Base-by-base conservation (phyloP, 2,329 filamentous ascomycete genomes). In the Sarocladium brachiariae region DNA sequence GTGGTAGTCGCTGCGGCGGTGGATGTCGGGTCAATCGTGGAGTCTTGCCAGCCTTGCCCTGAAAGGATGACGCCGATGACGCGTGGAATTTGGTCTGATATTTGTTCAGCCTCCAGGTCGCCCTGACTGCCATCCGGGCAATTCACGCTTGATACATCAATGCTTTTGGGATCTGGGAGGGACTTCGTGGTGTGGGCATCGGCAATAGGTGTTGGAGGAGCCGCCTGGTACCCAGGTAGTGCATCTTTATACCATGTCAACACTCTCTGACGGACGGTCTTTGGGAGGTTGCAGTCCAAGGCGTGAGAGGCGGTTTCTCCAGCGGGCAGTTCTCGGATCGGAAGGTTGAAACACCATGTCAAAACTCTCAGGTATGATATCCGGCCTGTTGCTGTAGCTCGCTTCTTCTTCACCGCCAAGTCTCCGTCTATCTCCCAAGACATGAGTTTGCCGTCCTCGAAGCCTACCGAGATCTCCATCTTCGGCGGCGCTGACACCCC, bases 381-480 rank as follows among this genome's bases (percentile, higher is more conserved):
- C 9, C 43, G 10, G 56, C 53, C 19, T 58, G 53, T 21, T 60
- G 58, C 14, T 52, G 50, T 27, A 58, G 25, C 43, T 19, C 43
- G 24, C 43, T 31, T 47, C 18, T 33, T 19, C 25, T 18, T 62
- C 5, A 58, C 53, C 23, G 67, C 65, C 18, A 59, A 58, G 9
- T 66, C 62, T n/a, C 60, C 63, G 21, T 67, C 59, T 46, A 63
- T 58, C 52, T 68, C 66, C 66, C 66, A 69, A 5, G 62, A 60
- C 10, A 67, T 57, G 13, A 69, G 56, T 21, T 58, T 56, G 16
- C 59, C 60, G 48, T 66, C 64, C 13, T 58, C 56, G 53, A 67
- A 68, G 14, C 67, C 67, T 9, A 69, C 52, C 0, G 61, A 67
- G 13, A 68, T 58, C 18, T 67, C 58, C 53, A 67, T 63, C 2